Conservation (phyloP, 2,329 filamentous ascomycete genomes). For the Diplodia scrobiculata region DNA sequence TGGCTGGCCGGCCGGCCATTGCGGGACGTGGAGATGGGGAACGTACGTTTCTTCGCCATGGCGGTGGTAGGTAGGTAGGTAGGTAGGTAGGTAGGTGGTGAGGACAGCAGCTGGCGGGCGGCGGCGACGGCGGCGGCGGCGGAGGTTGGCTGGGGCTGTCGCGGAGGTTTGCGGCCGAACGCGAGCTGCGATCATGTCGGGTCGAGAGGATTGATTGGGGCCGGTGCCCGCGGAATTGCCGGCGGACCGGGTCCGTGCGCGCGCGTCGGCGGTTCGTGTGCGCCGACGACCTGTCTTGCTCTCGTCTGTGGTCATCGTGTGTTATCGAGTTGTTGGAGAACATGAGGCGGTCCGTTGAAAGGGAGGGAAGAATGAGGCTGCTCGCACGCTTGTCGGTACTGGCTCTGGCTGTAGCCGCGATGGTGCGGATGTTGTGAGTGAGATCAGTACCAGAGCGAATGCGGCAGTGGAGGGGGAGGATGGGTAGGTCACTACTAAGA, state of each 20-base stretch:
- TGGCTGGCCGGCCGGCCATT: too few relatives aligned
- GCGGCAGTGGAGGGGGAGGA: too few relatives aligned
- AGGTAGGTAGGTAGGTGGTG: too few relatives aligned
- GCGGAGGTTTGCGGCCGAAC: neutral
- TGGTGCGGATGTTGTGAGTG: too few relatives aligned
- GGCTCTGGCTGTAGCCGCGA: too few relatives aligned
- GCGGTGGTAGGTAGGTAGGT: neutral
- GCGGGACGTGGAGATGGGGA: neutral
- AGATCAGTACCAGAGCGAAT: too few relatives aligned
- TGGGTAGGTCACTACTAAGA: neutral
- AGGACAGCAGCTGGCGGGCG: too few relatives aligned
- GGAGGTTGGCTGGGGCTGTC: neutral
- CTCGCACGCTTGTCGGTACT: too few relatives aligned
- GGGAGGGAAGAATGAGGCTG: too few relatives aligned
- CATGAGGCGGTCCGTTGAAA: neutral
- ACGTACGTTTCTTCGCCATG: slow-evolving; percentile 13
- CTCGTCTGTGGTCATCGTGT: neutral
- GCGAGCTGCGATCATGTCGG: neutral
- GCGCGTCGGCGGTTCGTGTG: neutral
- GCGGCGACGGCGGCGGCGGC: too few relatives aligned
- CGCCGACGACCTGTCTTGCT: neutral
- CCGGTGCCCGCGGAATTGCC: neutral
- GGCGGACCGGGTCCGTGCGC: neutral
- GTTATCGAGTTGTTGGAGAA: neutral
- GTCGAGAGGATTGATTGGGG: neutral